Evolutionary conservation across 371 early-diverging fungal genomes (phyloP).

Genomic region (Mortierella sp.): DNA sequence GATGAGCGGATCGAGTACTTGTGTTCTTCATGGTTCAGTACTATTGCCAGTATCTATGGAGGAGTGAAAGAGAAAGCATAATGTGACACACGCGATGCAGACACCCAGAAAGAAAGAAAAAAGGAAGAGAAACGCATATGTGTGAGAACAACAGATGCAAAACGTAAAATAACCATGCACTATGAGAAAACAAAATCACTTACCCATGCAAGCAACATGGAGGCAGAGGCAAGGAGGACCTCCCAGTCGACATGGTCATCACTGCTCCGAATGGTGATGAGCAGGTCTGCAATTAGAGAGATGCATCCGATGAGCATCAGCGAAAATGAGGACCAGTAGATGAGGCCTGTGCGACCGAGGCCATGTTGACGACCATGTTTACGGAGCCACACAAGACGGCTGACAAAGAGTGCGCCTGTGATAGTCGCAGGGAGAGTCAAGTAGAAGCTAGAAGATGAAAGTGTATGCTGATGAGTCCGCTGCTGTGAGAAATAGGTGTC

Average conservation of each 20-base stretch:
- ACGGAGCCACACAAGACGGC: not conserved
- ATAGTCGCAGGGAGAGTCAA: slow-evolving; percentile 55
- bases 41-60: slow-evolving; percentile 18
- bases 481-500: not conserved
- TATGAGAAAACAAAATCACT: not conserved
- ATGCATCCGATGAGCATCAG: slow-evolving; percentile 7
- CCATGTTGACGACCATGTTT: slow-evolving; percentile 2
- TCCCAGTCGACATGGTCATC: not conserved
- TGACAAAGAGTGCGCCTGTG: not conserved
- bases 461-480: not conserved
- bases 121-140: not conserved
- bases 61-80: not conserved
- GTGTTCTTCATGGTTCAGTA: slow-evolving; percentile 32
- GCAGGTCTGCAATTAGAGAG: not conserved
- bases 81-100: too few relatives aligned
- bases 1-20: slow-evolving; percentile 33
- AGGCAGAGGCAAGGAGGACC: not conserved
- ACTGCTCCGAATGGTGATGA: not conserved
- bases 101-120: not conserved
- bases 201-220: slow-evolving; percentile 4
- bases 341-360: slow-evolving; percentile 13
- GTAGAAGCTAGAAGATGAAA: slow-evolving; percentile 39
- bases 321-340: slow-evolving; percentile 23
- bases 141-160: not conserved
- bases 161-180: not conserved